These are phyloP conservation scores for Rhizopus delemar DNA, from an alignment of 371 early-diverging fungal species.

Conservation along the genomic window DNA sequence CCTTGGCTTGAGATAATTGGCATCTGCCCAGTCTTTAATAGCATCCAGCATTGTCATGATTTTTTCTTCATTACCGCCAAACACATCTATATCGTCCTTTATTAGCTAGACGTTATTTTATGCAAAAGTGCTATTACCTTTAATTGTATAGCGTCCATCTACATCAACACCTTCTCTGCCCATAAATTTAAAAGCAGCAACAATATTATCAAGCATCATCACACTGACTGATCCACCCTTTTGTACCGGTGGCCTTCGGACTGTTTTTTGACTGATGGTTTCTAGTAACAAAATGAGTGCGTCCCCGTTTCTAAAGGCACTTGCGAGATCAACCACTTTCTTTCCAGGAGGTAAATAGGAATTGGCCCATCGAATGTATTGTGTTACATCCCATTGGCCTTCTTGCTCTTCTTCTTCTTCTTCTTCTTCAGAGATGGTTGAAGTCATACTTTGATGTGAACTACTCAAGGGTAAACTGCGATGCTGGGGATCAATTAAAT, in stretches of 20 bases:
- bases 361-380: conserved; percentile 62
- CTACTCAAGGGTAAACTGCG: conserved; percentile 17
- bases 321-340: conserved; percentile 43
- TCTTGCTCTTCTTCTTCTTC: conserved; percentile 1
- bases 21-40: conserved; percentile 40
- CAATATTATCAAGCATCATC: conserved; percentile 58
- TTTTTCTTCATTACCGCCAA: conserved; percentile 56
- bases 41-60: conserved; percentile 55
- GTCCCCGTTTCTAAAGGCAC: conserved; percentile 57
- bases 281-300: conserved; percentile 56
- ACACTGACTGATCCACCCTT: conserved; percentile 39
- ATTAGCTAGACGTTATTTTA: neutral
- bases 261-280: conserved; percentile 49
- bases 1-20: conserved; percentile 8
- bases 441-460: conserved; percentile 14
- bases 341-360: conserved; percentile 43
- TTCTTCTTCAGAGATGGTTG: conserved; percentile 11
- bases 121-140: conserved; percentile 21
- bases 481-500: conserved; percentile 37
- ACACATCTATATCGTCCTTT: conserved; percentile 37
- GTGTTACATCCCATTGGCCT: conserved; percentile 8
- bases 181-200: conserved; percentile 68
- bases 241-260: conserved; percentile 40
- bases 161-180: conserved; percentile 58
- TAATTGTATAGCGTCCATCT: conserved; percentile 56